Conservation (phyloP, 1,284 basidiomycete species). For the Singerocomus inundabilis region DNA sequence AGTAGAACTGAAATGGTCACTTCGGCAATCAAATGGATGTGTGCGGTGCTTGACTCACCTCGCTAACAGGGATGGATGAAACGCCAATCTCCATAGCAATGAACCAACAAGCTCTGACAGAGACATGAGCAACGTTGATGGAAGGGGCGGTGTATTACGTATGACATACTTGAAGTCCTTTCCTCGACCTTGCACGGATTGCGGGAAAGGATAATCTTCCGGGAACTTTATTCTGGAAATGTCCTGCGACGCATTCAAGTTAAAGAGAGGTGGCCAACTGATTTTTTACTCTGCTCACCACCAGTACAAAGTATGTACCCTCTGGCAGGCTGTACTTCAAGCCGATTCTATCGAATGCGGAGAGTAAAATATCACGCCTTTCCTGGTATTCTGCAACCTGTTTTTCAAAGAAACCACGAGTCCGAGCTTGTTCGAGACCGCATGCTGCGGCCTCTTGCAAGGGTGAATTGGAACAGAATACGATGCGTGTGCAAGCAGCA, state of each 20-base stretch:
- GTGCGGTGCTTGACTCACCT: slow-evolving; percentile 50
- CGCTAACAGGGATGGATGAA: slow-evolving; percentile 91
- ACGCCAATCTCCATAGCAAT: slow-evolving; percentile 86
- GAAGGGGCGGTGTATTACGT: not conserved
- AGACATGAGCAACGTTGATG: slow-evolving; percentile 1
- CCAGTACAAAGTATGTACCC: slow-evolving; percentile 86
- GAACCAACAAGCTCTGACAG: slow-evolving; percentile 81
- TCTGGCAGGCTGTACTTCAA: slow-evolving; percentile 86
- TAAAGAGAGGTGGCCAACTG: not conserved
- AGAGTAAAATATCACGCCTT: slow-evolving; percentile 70
- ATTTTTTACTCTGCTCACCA: slow-evolving; percentile 49
- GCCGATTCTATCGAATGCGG: slow-evolving; percentile 83
- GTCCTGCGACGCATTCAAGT: slow-evolving; percentile 50
- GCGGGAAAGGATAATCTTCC: slow-evolving; percentile 80
- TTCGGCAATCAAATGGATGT: not conserved
- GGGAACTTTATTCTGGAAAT: slow-evolving; percentile 82
- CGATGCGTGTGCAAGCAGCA: slow-evolving; percentile 90
- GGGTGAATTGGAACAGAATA: slow-evolving; percentile 92
- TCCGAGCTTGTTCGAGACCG: slow-evolving; percentile 75
- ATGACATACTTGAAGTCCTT: slow-evolving; percentile 77
- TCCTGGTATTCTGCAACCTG: slow-evolving; percentile 83
- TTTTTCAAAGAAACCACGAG: slow-evolving; percentile 77
- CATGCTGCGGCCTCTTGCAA: slow-evolving; percentile 89
- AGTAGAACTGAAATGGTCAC: slow-evolving; percentile 71
- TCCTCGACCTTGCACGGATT: slow-evolving; percentile 74